A percentile compares a stretch with the other conserved stretches of the same genome.
These are phyloP conservation scores for Scutellaria minor DNA, from an alignment of 257 asterid genomes.

Conservation along the genomic window DNA sequence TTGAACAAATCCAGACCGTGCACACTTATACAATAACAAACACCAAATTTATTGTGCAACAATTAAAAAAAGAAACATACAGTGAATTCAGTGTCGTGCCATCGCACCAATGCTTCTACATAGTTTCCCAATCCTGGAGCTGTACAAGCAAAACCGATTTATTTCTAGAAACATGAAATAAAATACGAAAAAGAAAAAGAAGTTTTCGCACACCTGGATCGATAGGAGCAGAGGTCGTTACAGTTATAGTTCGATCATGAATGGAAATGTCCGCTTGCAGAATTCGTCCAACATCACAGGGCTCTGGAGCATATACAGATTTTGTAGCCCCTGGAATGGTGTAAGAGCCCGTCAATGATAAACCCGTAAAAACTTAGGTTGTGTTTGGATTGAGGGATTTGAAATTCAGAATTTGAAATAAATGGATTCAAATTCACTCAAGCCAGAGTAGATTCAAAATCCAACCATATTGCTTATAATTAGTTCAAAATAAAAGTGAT, in stretches of 20 bases:
- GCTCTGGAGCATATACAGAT: conserved; percentile 90
- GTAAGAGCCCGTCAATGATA: conserved; percentile 11
- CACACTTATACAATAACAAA: no score
- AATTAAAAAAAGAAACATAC: conserved; percentile 46
- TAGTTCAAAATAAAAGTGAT: no score
- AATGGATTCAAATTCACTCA: no score
- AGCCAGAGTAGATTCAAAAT: no score
- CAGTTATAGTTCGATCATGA: conserved; percentile 52
- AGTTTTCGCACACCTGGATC: conserved; percentile 66
- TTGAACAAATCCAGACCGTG: no score
- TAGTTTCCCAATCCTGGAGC: conserved; percentile 97
- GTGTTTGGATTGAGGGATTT: no score
- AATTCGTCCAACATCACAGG: conserved; percentile 87
- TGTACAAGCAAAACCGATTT: conserved; percentile 43
- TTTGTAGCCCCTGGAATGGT: conserved; percentile 79
- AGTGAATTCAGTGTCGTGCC: conserved; percentile 88
- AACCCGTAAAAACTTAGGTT: not conserved
- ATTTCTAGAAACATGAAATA: conserved; percentile 15
- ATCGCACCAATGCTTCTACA: conserved; percentile 92
- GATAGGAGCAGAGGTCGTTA: conserved; percentile 71
- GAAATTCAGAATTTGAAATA: no score
- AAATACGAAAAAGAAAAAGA: not conserved
- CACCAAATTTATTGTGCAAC: not conserved
- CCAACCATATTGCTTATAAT: no score
- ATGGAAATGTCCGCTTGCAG: conserved; percentile 74